These are phyloP conservation scores for Silene latifolia DNA, from an alignment of 148 eudicot genomes.

Conservation along the genomic window DNA sequence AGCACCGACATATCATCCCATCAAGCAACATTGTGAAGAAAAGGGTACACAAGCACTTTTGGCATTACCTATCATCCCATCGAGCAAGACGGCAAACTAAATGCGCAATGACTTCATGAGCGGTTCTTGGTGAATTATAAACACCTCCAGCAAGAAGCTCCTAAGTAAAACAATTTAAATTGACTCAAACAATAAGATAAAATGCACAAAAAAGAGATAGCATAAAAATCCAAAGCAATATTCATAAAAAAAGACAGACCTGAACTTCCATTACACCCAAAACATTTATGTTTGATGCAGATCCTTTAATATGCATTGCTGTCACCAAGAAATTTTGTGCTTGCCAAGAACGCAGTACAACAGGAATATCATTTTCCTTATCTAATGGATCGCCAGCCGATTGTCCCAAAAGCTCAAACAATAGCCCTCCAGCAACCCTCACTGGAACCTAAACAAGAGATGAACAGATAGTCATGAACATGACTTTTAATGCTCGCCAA, in stretches of 20 bases:
- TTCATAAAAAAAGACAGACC: constrained; percentile 30
- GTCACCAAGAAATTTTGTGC: constrained; percentile 81
- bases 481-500: not conserved
- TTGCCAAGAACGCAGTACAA: constrained; percentile 95
- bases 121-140: constrained; percentile 63
- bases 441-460: constrained; percentile 65
- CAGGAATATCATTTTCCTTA: constrained; percentile 79
- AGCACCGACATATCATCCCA: too few relatives aligned
- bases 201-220: not conserved
- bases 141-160: constrained; percentile 78
- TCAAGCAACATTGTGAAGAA: too few relatives aligned
- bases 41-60: too few relatives aligned
- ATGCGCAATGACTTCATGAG: constrained; percentile 77
- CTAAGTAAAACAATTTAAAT: constrained; percentile 30
- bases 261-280: constrained; percentile 88
- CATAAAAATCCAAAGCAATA: not conserved
- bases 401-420: constrained; percentile 93
- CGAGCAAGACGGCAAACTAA: constrained; percentile 79
- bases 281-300: constrained; percentile 61
- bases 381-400: constrained; percentile 81
- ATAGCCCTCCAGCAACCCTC: constrained; percentile 85
- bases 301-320: constrained; percentile 78
- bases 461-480: constrained; percentile 3
- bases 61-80: constrained; percentile 84
- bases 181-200: constrained; percentile 3